These are phyloP conservation scores for Picochlorum sp. DNA, from an alignment of 139 green algal species.

Conservation along the genomic window DNA sequence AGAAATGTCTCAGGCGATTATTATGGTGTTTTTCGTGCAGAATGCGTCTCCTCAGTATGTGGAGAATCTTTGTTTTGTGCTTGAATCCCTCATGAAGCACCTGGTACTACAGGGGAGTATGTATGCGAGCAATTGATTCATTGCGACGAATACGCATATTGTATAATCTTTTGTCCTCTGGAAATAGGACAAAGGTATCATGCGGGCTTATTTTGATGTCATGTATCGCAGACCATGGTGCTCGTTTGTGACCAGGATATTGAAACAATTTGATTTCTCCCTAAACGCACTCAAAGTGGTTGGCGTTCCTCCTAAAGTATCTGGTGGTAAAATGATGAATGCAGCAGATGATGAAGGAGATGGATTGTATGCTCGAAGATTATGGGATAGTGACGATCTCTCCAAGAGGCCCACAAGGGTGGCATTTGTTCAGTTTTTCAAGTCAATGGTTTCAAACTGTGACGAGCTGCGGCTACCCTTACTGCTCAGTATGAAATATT, in stretches of 20 bases:
- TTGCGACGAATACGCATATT: conserved; percentile 34
- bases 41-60: not conserved
- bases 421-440: conserved; percentile 39
- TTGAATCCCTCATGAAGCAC: no score
- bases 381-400: conserved; percentile 31
- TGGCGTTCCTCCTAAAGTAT: conserved; percentile 33
- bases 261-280: conserved; percentile 44
- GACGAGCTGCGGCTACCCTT: conserved; percentile 26
- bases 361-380: not conserved
- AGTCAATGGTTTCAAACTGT: conserved; percentile 28
- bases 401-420: conserved; percentile 39
- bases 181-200: conserved; percentile 20
- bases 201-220: conserved; percentile 42
- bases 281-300: conserved; percentile 5
- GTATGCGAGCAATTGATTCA: not conserved
- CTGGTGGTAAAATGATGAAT: conserved; percentile 19
- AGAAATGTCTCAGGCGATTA: no score
- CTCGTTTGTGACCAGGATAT: conserved; percentile 24
- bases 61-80: not conserved
- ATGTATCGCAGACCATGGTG: conserved; percentile 17
- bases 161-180: conserved; percentile 41
- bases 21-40: not conserved
- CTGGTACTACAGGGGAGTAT: no score
- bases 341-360: conserved; percentile 13
- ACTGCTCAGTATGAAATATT: conserved; percentile 25